Conservation (phyloP, 345 rosid genomes). For the Hypericum androsaemum region DNA sequence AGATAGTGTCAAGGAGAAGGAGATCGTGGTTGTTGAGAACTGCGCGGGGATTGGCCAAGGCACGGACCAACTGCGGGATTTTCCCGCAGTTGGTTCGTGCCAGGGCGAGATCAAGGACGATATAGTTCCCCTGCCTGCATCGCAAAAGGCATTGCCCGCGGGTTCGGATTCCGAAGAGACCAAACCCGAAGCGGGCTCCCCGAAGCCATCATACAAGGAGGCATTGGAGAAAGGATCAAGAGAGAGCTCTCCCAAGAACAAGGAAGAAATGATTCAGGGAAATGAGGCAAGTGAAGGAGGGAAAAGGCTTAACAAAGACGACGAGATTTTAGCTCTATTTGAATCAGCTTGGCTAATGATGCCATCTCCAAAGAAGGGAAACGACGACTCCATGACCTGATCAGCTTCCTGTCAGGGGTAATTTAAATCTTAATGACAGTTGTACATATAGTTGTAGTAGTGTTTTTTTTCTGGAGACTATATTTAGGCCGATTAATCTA, state of each 20-base stretch:
- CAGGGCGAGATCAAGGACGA: not conserved
- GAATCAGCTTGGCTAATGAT: too few species aligned
- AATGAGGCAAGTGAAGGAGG: too few species aligned
- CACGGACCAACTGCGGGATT: conserved; percentile 3
- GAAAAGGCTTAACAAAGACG: too few species aligned
- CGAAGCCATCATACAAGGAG: conserved; percentile 37
- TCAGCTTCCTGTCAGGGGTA: too few species aligned
- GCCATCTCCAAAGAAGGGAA: too few species aligned
- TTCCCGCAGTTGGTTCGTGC: not conserved
- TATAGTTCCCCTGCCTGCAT: not conserved
- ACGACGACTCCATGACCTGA: too few species aligned
- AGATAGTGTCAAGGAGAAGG: conserved; percentile 34
- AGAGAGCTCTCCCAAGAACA: conserved; percentile 4
- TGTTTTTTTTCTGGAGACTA: too few species aligned
- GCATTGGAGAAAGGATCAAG: conserved; percentile 35
- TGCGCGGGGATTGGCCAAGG: conserved; percentile 14
- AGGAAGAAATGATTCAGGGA: too few species aligned
- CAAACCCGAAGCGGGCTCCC: not conserved
- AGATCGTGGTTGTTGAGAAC: conserved; percentile 32
- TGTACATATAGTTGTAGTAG: too few species aligned
- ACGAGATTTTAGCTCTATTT: too few species aligned
- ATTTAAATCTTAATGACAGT: too few species aligned
- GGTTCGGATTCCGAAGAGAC: not conserved
- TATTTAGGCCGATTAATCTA: too few species aligned
- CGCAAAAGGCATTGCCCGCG: not conserved